Evolutionary conservation across 805 yeast genomes (phyloP), one percentile per base, ranked within the genome.

Genomic region (Candida xyloterini): DNA sequence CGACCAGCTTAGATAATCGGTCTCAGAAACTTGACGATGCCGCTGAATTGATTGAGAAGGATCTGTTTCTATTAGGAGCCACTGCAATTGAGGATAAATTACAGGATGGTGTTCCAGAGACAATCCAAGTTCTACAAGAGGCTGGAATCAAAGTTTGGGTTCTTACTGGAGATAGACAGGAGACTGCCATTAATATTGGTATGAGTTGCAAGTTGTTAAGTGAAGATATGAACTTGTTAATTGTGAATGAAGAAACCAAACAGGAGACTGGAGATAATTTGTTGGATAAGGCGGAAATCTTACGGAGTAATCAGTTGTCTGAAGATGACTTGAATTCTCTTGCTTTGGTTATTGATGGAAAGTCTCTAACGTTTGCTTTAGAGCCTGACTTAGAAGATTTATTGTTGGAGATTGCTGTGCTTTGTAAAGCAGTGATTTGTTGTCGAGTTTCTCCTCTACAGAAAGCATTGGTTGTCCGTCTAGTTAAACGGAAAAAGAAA

Each of bases 111-210:
- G 99, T 93, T 15, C 98, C 99, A 2, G 99, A 93, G 50, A 89
- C 99, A 1, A 95, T 93, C 45, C 93, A 87, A 50, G 85, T 95
- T 5, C 72, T 93, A 40, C 99, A 95, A 60, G 88, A 84, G 41
- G 99, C 99, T 0, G 98, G 98, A 11, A 90, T 95, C 49, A 91
- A 89, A 60, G 78, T 93, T 13, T 93, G 99, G 99, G 97, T 93
- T 16, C 70, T 93, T 35, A 93, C 99, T 2, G 99, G 99, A 53
- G 99, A 93, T 59, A 77, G 96, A 62, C 99, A 95, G 61, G 99
- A 93, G 62, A 93, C 99, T 10, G 99, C 99, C 0, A 85, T 93
- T 50, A 93, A 93, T 60, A 93, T 93, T 57, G 99, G 99, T 45
- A 89, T 93, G 97, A 87, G 96, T 54, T 95, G 99, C 70, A 88